A percentile compares a stretch with the other conserved stretches of the same genome.
These are phyloP conservation scores for Phytophthora constricta DNA, from an alignment of 352 stramenopile species.

Conservation along the genomic window DNA sequence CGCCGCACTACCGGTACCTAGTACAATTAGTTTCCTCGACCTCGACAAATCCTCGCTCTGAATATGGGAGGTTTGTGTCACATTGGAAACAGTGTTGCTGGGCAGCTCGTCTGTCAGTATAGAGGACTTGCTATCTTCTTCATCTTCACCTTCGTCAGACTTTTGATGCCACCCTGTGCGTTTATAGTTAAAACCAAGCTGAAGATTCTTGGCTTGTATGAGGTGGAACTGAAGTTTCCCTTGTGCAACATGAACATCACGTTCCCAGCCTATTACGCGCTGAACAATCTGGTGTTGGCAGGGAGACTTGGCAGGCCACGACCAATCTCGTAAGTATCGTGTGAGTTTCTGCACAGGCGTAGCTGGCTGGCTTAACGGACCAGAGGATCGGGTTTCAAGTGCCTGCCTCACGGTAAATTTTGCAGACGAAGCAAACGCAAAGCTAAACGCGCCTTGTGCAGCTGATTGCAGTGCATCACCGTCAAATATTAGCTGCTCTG, in stretches of 20 bases:
- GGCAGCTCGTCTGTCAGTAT: background rate
- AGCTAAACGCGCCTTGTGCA: slow-evolving; percentile 54
- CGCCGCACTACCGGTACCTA: slow-evolving; percentile 96
- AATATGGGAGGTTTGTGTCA: background rate
- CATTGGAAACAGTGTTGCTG: background rate
- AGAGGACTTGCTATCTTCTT: slow-evolving; percentile 11
- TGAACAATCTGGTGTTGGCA: slow-evolving; percentile 46
- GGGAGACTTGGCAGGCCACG: slow-evolving; percentile 11
- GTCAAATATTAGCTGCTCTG: slow-evolving; percentile 67
- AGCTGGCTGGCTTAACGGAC: background rate
- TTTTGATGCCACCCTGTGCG: slow-evolving; percentile 52
- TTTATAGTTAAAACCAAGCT: slow-evolving; percentile 44
- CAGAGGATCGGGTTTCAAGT: background rate
- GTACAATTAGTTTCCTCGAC: slow-evolving; percentile 80
- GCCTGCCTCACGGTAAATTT: slow-evolving; percentile 24
- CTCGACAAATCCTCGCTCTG: background rate
- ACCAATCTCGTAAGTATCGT: slow-evolving; percentile 25
- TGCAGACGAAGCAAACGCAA: slow-evolving; percentile 56
- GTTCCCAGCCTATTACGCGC: slow-evolving; percentile 3
- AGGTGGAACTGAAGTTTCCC: slow-evolving; percentile 55
- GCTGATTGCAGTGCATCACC: slow-evolving; percentile 36
- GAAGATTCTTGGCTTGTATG: slow-evolving; percentile 13
- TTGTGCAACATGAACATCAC: slow-evolving; percentile 53
- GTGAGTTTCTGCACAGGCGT: slow-evolving; percentile 8
- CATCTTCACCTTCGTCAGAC: slow-evolving; percentile 17